phyloP scores from a whole-genome alignment of 805 yeast genomes.

The Teunomyces tritomae region DNA sequence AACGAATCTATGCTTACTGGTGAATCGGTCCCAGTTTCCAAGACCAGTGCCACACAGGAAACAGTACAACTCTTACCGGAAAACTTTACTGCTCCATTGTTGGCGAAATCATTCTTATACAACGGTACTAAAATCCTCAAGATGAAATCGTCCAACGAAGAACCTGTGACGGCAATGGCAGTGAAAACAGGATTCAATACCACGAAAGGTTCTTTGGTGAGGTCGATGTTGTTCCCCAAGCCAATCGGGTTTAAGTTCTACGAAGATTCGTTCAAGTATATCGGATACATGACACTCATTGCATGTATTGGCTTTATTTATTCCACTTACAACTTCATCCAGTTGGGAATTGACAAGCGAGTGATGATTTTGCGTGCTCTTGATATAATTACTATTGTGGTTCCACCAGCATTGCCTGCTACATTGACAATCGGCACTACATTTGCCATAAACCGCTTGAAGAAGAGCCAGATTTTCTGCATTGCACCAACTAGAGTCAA shows the following conservation, averaged over 20 bases:
- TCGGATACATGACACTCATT: slow-evolving; percentile 87
- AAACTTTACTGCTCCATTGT: slow-evolving; percentile 61
- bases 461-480: slow-evolving; percentile 67
- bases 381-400: slow-evolving; percentile 93
- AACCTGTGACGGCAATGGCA: slow-evolving; percentile 83
- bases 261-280: slow-evolving; percentile 90
- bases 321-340: slow-evolving; percentile 79
- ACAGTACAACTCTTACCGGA: slow-evolving; percentile 54
- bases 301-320: slow-evolving; percentile 82
- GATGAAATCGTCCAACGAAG: slow-evolving; percentile 68
- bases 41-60: slow-evolving; percentile 62
- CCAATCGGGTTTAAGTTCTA: slow-evolving; percentile 93
- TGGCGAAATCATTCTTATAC: slow-evolving; percentile 75
- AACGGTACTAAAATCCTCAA: slow-evolving; percentile 88
- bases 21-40: slow-evolving; percentile 95
- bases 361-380: slow-evolving; percentile 83
- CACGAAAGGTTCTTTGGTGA: slow-evolving; percentile 87
- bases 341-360: slow-evolving; percentile 65
- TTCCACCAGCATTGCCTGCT: slow-evolving; percentile 98
- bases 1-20: slow-evolving; percentile 98
- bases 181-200: slow-evolving; percentile 91
- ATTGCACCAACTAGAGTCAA: slow-evolving; percentile 93
- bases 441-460: slow-evolving; percentile 78
- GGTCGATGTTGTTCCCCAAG: slow-evolving; percentile 96
- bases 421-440: slow-evolving; percentile 95